Evolutionary conservation across 331 rosid species (phyloP).

Genomic region (Malus hybrid): DNA sequence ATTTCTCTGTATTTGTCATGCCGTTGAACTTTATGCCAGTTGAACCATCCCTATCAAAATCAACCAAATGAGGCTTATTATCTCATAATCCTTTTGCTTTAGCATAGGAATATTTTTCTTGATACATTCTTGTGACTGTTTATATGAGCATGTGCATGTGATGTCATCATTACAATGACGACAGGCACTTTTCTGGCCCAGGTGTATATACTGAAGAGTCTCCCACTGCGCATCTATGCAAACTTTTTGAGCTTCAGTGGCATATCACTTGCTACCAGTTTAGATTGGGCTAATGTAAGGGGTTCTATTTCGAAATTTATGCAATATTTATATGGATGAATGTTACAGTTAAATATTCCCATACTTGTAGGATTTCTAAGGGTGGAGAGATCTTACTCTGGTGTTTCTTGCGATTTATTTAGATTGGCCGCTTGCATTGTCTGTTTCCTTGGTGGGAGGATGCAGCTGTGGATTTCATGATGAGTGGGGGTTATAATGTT

Average conservation of each 20-base stretch:
- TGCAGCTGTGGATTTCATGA: slow-evolving; percentile 78
- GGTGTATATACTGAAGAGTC: slow-evolving; percentile 72
- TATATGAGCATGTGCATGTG: background rate
- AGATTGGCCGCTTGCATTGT: slow-evolving; percentile 97
- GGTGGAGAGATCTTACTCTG: slow-evolving; percentile 3
- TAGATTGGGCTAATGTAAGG: slow-evolving; percentile 80
- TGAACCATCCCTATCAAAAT: no score
- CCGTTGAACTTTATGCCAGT: no score
- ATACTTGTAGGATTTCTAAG: slow-evolving; percentile 9
- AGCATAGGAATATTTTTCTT: background rate
- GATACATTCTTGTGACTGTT: background rate
- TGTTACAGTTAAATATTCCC: background rate
- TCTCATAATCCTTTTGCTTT: background rate
- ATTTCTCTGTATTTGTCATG: no score
- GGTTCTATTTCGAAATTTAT: background rate
- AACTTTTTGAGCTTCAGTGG: slow-evolving; percentile 42
- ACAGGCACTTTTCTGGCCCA: slow-evolving; percentile 24
- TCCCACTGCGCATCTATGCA: slow-evolving; percentile 63
- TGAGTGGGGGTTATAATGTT: slow-evolving; percentile 76
- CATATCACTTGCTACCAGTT: slow-evolving; percentile 38
- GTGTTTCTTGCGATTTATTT: slow-evolving; percentile 18
- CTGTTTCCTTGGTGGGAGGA: slow-evolving; percentile 87
- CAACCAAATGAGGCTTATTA: background rate
- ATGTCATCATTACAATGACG: slow-evolving; percentile 11
- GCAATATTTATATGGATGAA: background rate